Base-by-base conservation (phyloP, 371 early-diverging fungal genomes). In the Catenaria anguillulae region DNA sequence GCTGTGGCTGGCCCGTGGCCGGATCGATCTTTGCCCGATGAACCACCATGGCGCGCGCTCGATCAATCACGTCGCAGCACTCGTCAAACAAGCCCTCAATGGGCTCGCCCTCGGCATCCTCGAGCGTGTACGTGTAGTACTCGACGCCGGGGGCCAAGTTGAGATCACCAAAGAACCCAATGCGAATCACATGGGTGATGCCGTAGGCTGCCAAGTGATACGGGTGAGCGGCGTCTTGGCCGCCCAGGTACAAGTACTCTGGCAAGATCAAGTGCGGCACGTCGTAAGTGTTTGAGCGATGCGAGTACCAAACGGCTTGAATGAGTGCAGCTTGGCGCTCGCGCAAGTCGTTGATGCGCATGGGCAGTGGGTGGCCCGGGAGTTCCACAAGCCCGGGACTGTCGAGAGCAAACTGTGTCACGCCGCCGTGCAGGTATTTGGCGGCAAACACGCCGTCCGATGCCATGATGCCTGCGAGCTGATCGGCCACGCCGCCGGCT, bases 161-260 rank as follows among this genome's bases (percentile, higher is more conserved):
- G 29, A 8, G 19, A 0, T 10, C 10, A 21, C 36, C 58, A 35
- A 58, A 58, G 31, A 15, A 58, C 19, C 75, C 75, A 12, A 75
- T 62, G 24, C 75, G 60, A 31, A 75, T 50, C 34, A 75, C 66
- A 43, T 71, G 69, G 23, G 62, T 69, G 36, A 75, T 75, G 35
- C 58, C 58, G 34, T 33, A 36, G 15, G 58, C 58, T 17, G 15
- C 8, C 26, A 58, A 26, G 58, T 58, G 31, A 45, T 43, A 26
- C 55, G 61, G 40, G 17, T 55, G 45, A 23, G 62, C 58, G 33
- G 46, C 48, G 33, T 68, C 56, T 29, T 36, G 60, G n/a, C 63
- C 63, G 34, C 71, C 65, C 17, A 75, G 66, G 42, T 66, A 75
- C 52, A 75, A 56, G 45, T 67, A 69, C 21, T 63, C 59, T 21